phyloP scores from a whole-genome alignment of 2,329 filamentous ascomycete genomes.

The Ceratocystis lukuohia region DNA sequence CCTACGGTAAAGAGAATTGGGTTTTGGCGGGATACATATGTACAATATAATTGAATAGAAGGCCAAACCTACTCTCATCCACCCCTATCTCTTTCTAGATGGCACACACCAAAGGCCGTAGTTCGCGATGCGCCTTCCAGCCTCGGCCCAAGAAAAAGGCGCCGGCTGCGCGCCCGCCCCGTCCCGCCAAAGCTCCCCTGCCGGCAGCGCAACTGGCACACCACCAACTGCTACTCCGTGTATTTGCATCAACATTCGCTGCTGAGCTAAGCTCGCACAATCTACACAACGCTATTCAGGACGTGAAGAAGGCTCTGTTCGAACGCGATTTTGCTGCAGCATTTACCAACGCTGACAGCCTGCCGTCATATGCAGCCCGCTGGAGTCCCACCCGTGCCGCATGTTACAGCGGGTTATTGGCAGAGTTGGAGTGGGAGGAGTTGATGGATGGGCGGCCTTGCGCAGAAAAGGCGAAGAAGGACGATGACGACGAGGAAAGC shows the following conservation, averaged over 20 bases:
- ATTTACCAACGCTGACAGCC: constrained; percentile 56
- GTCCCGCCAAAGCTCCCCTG: constrained; percentile 9
- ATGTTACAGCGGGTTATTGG: constrained; percentile 55
- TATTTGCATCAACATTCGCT: constrained; percentile 56
- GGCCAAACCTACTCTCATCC: neutral
- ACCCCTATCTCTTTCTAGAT: neutral
- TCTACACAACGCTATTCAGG: constrained; percentile 53
- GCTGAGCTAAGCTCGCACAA: constrained; percentile 33
- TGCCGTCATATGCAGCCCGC: constrained; percentile 72
- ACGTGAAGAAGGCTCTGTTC: constrained; percentile 75
- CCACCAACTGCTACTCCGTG: constrained; percentile 41
- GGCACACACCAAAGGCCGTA: constrained; percentile 17
- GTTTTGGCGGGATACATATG: no score
- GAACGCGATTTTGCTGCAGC: constrained; percentile 71
- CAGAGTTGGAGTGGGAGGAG: neutral
- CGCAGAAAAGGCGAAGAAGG: neutral
- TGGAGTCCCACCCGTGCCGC: constrained; percentile 84
- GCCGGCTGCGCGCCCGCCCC: neutral
- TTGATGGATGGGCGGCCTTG: neutral
- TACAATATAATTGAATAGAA: no score
- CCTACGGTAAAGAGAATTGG: no score
- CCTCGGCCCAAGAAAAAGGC: constrained; percentile 18
- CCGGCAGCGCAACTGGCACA: constrained; percentile 11
- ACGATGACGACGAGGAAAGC: neutral
- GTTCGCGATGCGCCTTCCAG: constrained; percentile 19